phyloP scores from a whole-genome alignment of 495 filamentous ascomycete genomes.

The Hypoxylon trugodes region DNA sequence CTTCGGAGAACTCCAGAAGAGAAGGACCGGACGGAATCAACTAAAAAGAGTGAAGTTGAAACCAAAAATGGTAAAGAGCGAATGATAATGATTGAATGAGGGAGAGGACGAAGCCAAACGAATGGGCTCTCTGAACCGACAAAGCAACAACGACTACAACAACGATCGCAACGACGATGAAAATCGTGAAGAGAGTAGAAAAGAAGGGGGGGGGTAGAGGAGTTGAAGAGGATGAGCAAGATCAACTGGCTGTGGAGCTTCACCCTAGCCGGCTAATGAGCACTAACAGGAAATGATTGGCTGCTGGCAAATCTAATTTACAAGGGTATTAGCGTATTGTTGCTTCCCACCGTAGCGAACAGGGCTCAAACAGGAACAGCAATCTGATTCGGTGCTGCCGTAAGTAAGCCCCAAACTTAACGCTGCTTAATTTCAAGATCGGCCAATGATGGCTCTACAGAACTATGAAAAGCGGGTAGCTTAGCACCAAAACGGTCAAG shows the following conservation, averaged over 20 bases:
- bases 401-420: conserved; percentile 18
- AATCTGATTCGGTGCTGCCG: conserved; percentile 22
- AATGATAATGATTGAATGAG: conserved; percentile 45
- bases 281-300: conserved; percentile 35
- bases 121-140: conserved; percentile 43
- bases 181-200: conserved; percentile 54
- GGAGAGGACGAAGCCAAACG: conserved; percentile 39
- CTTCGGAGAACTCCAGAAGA: conserved; percentile 45
- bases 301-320: conserved; percentile 16
- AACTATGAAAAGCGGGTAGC: conserved; percentile 15
- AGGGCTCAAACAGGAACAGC: conserved; percentile 31
- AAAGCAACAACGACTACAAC: conserved; percentile 39
- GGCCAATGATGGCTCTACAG: conserved; percentile 14
- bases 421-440: conserved; percentile 39
- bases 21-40: conserved; percentile 63
- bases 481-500: conserved; percentile 28
- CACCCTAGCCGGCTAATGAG: not conserved
- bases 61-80: conserved; percentile 54
- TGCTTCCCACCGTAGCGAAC: conserved; percentile 5
- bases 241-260: conserved; percentile 23
- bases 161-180: conserved; percentile 57
- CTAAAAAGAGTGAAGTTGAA: conserved; percentile 87
- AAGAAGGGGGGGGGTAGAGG: conserved; percentile 37
- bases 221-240: conserved; percentile 43
- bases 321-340: not conserved